phyloP scores from a whole-genome alignment of 1,284 basidiomycete genomes.

The Naganishia sp. region DNA sequence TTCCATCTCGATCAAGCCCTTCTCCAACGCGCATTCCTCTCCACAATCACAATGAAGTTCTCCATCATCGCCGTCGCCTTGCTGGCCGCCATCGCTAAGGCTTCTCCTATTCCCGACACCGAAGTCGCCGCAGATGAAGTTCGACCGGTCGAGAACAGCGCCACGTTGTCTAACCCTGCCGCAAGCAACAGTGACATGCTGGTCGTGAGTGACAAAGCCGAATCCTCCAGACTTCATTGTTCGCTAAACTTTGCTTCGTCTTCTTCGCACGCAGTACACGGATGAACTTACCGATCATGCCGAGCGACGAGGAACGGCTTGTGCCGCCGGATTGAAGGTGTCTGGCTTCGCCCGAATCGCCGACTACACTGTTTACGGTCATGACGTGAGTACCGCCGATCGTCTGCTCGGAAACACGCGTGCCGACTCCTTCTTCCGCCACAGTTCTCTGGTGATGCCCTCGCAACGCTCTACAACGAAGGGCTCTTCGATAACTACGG shows the following conservation, averaged over 20 bases:
- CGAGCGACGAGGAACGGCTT: background rate
- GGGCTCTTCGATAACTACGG: constrained; percentile 22
- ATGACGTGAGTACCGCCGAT: background rate
- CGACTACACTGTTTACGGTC: constrained; percentile 16
- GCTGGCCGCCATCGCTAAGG: constrained; percentile 28
- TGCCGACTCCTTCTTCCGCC: background rate
- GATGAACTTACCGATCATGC: background rate
- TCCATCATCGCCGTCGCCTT: constrained; percentile 67
- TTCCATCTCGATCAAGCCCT: background rate
- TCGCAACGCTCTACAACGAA: constrained; percentile 1
- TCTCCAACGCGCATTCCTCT: background rate
- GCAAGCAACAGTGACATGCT: constrained; percentile 1
- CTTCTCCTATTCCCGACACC: constrained; percentile 7
- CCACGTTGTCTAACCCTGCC: background rate
- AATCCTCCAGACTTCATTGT: background rate
- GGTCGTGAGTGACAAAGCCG: background rate
- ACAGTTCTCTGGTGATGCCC: constrained; percentile 8
- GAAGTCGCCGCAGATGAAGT: background rate
- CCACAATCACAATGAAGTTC: constrained; percentile 25
- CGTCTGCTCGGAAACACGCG: background rate
- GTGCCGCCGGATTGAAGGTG: constrained; percentile 19
- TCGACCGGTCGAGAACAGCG: background rate
- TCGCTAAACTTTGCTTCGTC: background rate
- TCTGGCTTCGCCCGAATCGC: constrained; percentile 20
- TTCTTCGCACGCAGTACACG: background rate